A percentile compares a stretch with the other conserved stretches of the same genome.
Conservation (phyloP, 129 eudicot genomes). For the Deinandra increscens region DNA sequence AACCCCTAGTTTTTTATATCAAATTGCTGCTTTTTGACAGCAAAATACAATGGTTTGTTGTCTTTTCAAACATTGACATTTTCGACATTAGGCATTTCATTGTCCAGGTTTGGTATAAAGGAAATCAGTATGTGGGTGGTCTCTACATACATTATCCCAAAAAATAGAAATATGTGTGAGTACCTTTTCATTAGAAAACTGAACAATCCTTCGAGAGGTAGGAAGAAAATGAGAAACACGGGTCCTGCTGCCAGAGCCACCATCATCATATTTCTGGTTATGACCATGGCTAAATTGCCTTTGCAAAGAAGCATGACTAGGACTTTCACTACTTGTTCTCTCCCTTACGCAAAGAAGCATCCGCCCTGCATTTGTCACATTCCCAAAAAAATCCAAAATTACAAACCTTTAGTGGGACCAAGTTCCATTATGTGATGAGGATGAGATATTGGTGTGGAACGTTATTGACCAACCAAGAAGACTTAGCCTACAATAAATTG, state of each 20-base stretch:
- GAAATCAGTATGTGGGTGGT: neutral
- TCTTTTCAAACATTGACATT: too few relatives aligned
- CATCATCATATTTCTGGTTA: constrained; percentile 79
- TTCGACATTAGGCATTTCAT: too few relatives aligned
- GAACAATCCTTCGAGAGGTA: constrained; percentile 99
- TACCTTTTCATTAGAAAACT: constrained; percentile 96
- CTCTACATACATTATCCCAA: neutral
- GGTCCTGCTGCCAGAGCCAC: constrained; percentile 78
- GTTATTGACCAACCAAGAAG: neutral
- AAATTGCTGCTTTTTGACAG: neutral
- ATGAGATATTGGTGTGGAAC: neutral
- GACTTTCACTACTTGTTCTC: constrained; percentile 66
- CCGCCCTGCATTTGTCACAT: constrained; percentile 55
- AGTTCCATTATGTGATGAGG: neutral
- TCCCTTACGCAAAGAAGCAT: constrained; percentile 99
- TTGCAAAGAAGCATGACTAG: constrained; percentile 86
- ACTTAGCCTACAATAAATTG: neutral
- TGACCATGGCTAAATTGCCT: constrained; percentile 95
- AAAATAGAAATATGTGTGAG: neutral
- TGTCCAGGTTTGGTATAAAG: neutral
- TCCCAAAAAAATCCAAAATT: constrained; percentile 12
- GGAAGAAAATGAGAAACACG: constrained; percentile 94
- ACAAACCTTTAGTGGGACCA: neutral
- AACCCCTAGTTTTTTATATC: neutral
- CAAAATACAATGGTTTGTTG: neutral